Conservation (phyloP, 2,329 filamentous ascomycete genomes). For the Calonectria naviculata region DNA sequence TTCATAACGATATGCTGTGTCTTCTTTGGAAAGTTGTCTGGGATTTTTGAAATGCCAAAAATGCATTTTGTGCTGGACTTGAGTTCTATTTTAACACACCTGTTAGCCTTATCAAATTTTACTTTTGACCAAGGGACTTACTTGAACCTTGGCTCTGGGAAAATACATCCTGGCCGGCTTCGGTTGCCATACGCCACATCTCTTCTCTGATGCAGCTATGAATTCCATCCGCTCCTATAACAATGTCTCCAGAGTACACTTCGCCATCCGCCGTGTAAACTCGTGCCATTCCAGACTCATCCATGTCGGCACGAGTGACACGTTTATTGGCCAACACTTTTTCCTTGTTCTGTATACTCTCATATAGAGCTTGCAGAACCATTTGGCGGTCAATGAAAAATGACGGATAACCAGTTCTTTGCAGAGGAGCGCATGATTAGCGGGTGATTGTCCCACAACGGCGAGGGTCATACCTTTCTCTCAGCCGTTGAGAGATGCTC, state of each 20-base stretch:
- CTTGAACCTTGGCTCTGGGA: neutral
- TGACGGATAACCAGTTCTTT: neutral
- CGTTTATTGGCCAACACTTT: neutral
- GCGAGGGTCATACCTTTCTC: neutral
- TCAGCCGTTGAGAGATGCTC: neutral
- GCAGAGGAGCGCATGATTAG: neutral
- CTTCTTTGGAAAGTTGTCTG: neutral
- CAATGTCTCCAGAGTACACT: neutral
- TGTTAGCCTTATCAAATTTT: neutral
- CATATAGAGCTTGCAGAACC: neutral
- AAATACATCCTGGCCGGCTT: neutral
- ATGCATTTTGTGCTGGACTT: neutral
- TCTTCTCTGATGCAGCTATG: neutral
- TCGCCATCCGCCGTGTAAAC: neutral
- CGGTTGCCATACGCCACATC: neutral
- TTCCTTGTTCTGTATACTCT: neutral
- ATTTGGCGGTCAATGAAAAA: neutral
- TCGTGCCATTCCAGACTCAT: neutral
- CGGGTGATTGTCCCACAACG: neutral
- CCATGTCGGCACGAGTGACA: neutral
- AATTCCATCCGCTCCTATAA: neutral
- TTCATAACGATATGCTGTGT: neutral
- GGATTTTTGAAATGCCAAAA: neutral
- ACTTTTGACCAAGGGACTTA: neutral
- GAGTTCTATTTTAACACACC: neutral